Conservation (phyloP, 2,329 filamentous ascomycete genomes). For the Beauveria rudraprayagi region DNA sequence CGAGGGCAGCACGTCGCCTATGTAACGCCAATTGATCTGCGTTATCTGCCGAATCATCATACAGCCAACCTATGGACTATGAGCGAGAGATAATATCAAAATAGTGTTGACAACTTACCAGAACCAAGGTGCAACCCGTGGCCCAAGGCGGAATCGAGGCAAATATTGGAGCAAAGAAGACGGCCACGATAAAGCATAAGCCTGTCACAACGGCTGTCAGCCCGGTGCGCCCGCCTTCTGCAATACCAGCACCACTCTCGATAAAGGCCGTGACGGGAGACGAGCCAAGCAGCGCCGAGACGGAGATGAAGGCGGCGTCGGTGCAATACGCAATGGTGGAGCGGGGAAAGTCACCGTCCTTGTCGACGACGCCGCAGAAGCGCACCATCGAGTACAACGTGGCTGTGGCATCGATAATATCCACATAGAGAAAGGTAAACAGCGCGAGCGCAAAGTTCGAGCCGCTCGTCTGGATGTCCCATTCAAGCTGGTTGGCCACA, state of each 20-base stretch:
- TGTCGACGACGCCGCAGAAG: conserved; percentile 59
- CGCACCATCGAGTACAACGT: conserved; percentile 77
- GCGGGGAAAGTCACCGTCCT: conserved; percentile 75
- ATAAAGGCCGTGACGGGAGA: conserved; percentile 69
- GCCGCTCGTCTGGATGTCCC: conserved; percentile 48
- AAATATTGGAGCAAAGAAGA: conserved; percentile 71
- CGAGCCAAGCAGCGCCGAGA: conserved; percentile 60
- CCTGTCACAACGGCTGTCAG: conserved; percentile 63
- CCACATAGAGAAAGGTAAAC: conserved; percentile 72
- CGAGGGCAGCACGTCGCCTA: conserved; percentile 67
- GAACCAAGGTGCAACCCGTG: conserved; percentile 63
- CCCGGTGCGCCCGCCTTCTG: conserved; percentile 65
- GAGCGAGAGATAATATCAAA: background rate
- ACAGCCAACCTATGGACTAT: conserved; percentile 50
- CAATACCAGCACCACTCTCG: conserved; percentile 67
- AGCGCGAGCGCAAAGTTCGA: conserved; percentile 62
- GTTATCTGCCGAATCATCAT: conserved; percentile 71
- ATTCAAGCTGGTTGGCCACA: conserved; percentile 57
- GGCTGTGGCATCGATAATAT: conserved; percentile 70
- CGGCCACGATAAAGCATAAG: conserved; percentile 59
- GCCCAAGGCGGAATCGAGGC: conserved; percentile 73
- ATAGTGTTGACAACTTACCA: conserved; percentile 36
- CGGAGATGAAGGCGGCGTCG: conserved; percentile 63
- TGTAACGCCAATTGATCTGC: conserved; percentile 68
- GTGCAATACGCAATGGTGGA: conserved; percentile 72